Conservation (phyloP, 1,139 yeast species). For the Fermentozyma sake region DNA sequence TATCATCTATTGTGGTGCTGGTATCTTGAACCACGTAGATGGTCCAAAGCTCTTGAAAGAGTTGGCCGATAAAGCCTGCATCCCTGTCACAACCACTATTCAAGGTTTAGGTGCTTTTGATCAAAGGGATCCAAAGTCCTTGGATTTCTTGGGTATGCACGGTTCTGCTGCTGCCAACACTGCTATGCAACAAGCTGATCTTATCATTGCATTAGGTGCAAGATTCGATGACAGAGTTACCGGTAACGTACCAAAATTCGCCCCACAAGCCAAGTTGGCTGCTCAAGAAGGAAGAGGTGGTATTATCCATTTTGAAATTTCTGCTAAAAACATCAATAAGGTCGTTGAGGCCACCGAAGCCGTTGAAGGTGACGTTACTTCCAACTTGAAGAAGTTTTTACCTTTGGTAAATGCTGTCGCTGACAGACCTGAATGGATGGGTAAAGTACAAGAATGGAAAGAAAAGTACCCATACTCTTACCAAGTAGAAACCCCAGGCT, state of each 20-base stretch:
- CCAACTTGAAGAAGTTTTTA: slow-evolving; percentile 65
- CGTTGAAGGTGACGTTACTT: slow-evolving; percentile 90
- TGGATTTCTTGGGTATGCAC: slow-evolving; percentile 98
- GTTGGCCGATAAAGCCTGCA: slow-evolving; percentile 82
- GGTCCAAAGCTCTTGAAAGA: slow-evolving; percentile 80
- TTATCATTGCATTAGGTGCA: slow-evolving; percentile 92
- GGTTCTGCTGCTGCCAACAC: slow-evolving; percentile 93
- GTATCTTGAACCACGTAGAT: slow-evolving; percentile 72
- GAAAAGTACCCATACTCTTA: slow-evolving; percentile 80
- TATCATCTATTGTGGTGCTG: slow-evolving; percentile 86
- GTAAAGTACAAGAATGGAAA: slow-evolving; percentile 74
- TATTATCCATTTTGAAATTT: slow-evolving; percentile 90
- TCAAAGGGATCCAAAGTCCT: slow-evolving; percentile 83
- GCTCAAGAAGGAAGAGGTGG: slow-evolving; percentile 91
- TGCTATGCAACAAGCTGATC: slow-evolving; percentile 90
- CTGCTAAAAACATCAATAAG: slow-evolving; percentile 95
- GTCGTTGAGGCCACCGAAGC: slow-evolving; percentile 97
- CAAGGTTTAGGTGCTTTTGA: slow-evolving; percentile 95
- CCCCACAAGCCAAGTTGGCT: slow-evolving; percentile 89
- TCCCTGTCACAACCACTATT: slow-evolving; percentile 93
- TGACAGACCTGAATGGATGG: slow-evolving; percentile 76
- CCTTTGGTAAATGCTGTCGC: slow-evolving; percentile 61
- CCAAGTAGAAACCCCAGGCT: slow-evolving; percentile 71
- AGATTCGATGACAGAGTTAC: slow-evolving; percentile 98
- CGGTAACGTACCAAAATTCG: slow-evolving; percentile 78